phyloP scores from a whole-genome alignment of 208 protist species.

The Zelonia costaricensis region DNA sequence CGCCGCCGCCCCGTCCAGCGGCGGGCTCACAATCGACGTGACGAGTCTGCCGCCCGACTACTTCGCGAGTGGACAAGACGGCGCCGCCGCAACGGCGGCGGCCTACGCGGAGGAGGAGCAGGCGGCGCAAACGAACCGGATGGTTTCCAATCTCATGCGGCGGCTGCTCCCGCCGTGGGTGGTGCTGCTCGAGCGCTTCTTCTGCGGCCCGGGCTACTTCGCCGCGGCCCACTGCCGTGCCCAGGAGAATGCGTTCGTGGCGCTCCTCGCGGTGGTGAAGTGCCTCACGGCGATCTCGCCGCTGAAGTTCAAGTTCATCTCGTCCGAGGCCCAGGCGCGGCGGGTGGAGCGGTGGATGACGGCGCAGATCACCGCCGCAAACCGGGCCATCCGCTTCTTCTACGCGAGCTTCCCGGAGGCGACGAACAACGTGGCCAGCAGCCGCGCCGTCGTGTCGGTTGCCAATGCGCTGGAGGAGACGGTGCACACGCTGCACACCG shows the following conservation, averaged over 20 bases:
- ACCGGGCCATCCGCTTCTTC: slow-evolving; percentile 72
- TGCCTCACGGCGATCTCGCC: slow-evolving; percentile 47
- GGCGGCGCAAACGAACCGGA: slow-evolving; percentile 13
- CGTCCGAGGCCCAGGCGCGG: slow-evolving; percentile 40
- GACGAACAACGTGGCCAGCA: slow-evolving; percentile 73
- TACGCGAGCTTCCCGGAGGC: slow-evolving; percentile 67
- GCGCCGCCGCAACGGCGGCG: slow-evolving; percentile 1
- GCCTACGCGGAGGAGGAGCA: slow-evolving; percentile 7
- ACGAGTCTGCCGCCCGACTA: slow-evolving; percentile 7
- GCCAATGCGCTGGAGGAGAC: slow-evolving; percentile 49
- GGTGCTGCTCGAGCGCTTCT: slow-evolving; percentile 47
- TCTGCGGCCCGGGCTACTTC: slow-evolving; percentile 55
- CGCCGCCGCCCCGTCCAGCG: not conserved
- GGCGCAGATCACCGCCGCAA: slow-evolving; percentile 44
- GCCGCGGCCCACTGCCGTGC: slow-evolving; percentile 47
- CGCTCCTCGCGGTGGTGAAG: slow-evolving; percentile 67
- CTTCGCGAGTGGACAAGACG: slow-evolving; percentile 3
- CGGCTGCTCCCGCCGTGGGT: slow-evolving; percentile 68
- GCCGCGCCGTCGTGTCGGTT: slow-evolving; percentile 58
- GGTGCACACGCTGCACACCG: slow-evolving; percentile 40
- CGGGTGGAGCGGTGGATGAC: slow-evolving; percentile 64
- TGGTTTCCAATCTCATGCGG: slow-evolving; percentile 41
- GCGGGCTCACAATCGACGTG: slow-evolving; percentile 6
- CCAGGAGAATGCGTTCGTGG: slow-evolving; percentile 86
- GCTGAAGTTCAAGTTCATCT: slow-evolving; percentile 66